These are phyloP conservation scores for Solanum rostratum DNA, from an alignment of 257 asterid species.

Conservation along the genomic window DNA sequence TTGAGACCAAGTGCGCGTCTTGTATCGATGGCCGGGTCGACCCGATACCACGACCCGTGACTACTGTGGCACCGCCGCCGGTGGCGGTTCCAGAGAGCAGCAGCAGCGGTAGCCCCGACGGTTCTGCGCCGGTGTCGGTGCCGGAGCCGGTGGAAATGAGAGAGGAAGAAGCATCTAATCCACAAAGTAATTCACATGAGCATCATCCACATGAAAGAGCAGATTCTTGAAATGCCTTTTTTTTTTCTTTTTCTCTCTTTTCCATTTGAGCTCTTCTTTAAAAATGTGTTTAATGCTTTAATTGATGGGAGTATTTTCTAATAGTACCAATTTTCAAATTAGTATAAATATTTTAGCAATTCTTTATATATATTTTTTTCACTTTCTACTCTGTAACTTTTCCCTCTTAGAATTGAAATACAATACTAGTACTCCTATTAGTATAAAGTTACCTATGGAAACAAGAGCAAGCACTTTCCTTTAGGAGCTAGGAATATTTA, in stretches of 20 bases:
- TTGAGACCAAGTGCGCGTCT: conserved; percentile 70
- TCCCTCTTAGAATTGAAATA: neutral
- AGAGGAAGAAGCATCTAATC: conserved; percentile 18
- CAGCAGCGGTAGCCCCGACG: conserved; percentile 20
- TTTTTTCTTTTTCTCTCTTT: neutral
- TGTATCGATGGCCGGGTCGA: conserved; percentile 78
- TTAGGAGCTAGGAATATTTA: neutral
- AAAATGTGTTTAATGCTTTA: neutral
- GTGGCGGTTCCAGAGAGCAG: conserved; percentile 25
- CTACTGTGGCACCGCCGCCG: neutral
- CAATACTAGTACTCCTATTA: too few relatives aligned
- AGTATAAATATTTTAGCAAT: conserved; percentile 18
- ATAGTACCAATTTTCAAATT: conserved; percentile 5
- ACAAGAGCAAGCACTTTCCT: neutral
- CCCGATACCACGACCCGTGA: conserved; percentile 31
- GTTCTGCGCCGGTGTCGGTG: conserved; percentile 1
- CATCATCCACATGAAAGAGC: conserved; percentile 18
- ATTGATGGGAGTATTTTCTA: neutral
- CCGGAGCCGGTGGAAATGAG: conserved; percentile 16
- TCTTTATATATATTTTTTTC: neutral
- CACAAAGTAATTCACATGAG: neutral
- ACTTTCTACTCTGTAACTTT: neutral
- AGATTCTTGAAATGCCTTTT: conserved; percentile 4
- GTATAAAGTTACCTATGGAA: neutral
- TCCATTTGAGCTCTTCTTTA: neutral